These are phyloP conservation scores for Suhomyces maxii DNA, from an alignment of 1,139 yeast genomes.

Conservation along the genomic window DNA sequence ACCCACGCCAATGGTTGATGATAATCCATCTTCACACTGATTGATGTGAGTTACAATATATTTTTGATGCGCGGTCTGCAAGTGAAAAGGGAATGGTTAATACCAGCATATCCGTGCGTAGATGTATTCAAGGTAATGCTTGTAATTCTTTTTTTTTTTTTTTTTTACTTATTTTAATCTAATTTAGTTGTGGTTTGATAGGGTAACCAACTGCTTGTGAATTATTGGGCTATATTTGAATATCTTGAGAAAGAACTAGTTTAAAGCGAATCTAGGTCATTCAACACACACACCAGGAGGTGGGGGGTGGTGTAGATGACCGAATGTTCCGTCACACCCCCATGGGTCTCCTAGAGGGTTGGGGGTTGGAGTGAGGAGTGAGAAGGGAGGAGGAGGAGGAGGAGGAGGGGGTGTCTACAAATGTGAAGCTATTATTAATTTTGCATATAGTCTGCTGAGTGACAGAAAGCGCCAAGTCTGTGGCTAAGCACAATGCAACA, in stretches of 20 bases:
- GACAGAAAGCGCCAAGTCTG: background rate
- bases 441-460: background rate
- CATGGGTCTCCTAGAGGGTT: too few species aligned
- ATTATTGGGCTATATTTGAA: too few species aligned
- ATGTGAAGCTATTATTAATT: too few species aligned
- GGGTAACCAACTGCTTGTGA: too few species aligned
- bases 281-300: background rate
- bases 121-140: background rate
- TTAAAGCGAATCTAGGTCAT: background rate
- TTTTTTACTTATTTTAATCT: too few species aligned
- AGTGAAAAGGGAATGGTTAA: slow-evolving; percentile 5
- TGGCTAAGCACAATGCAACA: background rate
- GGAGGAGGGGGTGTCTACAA: too few species aligned
- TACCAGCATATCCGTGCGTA: slow-evolving; percentile 1
- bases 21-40: slow-evolving; percentile 2
- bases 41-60: background rate
- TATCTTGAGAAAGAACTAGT: too few species aligned
- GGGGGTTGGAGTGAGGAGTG: too few species aligned
- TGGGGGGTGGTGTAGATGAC: background rate
- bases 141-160: background rate
- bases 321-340: background rate
- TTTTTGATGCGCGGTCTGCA: slow-evolving; percentile 6
- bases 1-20: too few species aligned
- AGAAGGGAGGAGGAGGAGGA: too few species aligned
- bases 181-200: too few species aligned